Conservation (phyloP, 768 basidiomycete genomes). For the Porphyrellus cyaneotinctus region DNA sequence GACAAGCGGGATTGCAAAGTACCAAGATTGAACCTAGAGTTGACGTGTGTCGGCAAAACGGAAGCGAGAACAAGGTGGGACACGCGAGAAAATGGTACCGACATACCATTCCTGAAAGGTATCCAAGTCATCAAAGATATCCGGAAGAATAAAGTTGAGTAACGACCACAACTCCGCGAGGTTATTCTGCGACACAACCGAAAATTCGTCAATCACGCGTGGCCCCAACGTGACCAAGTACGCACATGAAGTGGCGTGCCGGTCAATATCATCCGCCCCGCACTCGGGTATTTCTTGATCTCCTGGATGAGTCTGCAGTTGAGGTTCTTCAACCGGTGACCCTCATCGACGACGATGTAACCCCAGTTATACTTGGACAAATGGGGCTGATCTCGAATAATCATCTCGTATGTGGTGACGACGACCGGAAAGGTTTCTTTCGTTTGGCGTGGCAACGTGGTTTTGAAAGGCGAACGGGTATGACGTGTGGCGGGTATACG, state of each 20-base stretch:
- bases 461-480: conserved; percentile 10
- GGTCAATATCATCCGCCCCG: conserved; percentile 88
- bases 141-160: conserved; percentile 92
- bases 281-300: conserved; percentile 81
- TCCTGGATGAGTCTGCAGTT: conserved; percentile 87
- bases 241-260: conserved; percentile 93
- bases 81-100: not conserved
- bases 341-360: conserved; percentile 95
- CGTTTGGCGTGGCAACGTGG: conserved; percentile 12
- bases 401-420: conserved; percentile 89
- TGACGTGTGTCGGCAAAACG: conserved; percentile 4
- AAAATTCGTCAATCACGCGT: not conserved
- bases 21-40: conserved; percentile 65
- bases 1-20: conserved; percentile 55
- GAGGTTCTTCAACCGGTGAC: conserved; percentile 93
- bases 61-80: not conserved
- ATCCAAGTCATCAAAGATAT: conserved; percentile 86
- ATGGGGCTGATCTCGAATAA: conserved; percentile 75
- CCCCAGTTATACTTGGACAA: conserved; percentile 71
- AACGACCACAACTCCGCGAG: conserved; percentile 92
- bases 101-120: conserved; percentile 85
- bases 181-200: conserved; percentile 78
- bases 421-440: conserved; percentile 67
- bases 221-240: not conserved
- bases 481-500: conserved; percentile 19